Base-by-base conservation (phyloP, 495 filamentous ascomycete species). In the Neurospora tetrasperma region DNA sequence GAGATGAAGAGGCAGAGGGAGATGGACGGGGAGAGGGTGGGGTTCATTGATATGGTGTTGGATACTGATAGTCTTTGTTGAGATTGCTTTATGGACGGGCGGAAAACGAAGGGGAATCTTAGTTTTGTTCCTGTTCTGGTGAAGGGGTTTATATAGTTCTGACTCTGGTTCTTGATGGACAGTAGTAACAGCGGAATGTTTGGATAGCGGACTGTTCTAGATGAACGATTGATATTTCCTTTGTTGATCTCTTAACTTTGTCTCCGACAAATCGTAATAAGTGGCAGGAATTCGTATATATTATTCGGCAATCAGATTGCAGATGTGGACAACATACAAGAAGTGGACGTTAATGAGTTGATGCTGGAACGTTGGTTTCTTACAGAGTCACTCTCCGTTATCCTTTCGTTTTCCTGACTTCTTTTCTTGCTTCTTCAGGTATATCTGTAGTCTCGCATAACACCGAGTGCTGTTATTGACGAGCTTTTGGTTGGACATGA, bases 1-100 rank as follows among this genome's bases (percentile, higher is more conserved):
- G 62, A 73, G 38, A 2, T 27, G 5, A 74, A 46, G 73, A 70
- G 73, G 20, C 41, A 48, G 39, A 74, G 62, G 38, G 71, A 71
- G n/a, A 14, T 73, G 18, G 72, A 73, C 18, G 69, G 31, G 0
- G 69, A 70, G 35, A 70, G 54, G 23, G 54, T 62, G 5, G 23
- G 54, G 54, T 62, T 62, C 4, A 62, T 62, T 31, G 54, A 62
- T 31, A 62, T 62, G 54, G 54, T 62, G 2, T 4, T 62, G 12
- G 54, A 62, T 62, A 62, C 54, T 62, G 54, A 62, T 8, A 62
- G 23, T 31, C 54, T 70, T 20, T 35, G 10, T 20, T 39, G 7
- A 20, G 16, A 20, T 20, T 7, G 35, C 1, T 10, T 20, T 7
- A 16, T 2, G 5, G 68, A 69, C 20, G 7, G 20, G 6, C 0